Percentiles rank a stretch among this genome's conserved stretches.
Evolutionary conservation across 306 rosid genomes (phyloP).

Genomic region (Cicer chorassanicum): DNA sequence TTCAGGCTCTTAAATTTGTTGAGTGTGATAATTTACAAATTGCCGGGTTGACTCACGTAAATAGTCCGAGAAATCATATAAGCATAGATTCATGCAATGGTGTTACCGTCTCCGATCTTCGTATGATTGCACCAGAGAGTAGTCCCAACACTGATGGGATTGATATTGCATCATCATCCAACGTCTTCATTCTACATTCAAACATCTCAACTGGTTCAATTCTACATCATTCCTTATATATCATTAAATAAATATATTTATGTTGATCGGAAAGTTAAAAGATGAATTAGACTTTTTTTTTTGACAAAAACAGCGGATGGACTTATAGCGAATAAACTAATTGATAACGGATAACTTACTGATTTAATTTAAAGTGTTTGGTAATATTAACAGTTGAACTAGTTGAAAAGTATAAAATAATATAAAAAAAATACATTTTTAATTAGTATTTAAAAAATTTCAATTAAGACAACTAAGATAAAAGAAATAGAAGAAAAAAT

Average conservation of each 20-base stretch:
- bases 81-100: conserved; percentile 36
- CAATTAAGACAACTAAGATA: no score
- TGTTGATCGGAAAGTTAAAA: no score
- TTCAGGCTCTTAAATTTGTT: conserved; percentile 44
- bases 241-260: background rate
- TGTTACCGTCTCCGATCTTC: conserved; percentile 14
- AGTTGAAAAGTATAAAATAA: no score
- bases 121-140: background rate
- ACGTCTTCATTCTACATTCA: conserved; percentile 34
- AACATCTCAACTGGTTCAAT: conserved; percentile 47
- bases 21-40: conserved; percentile 42
- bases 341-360: no score
- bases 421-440: no score
- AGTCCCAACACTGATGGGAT: conserved; percentile 14
- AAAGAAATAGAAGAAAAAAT: no score
- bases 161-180: conserved; percentile 40
- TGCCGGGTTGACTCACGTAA: background rate
- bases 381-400: no score
- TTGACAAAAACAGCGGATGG: no score
- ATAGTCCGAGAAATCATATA: conserved; percentile 53
- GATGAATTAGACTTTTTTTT: no score
- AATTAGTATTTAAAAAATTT: no score
- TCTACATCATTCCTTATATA: background rate
- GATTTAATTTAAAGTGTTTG: no score
- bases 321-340: no score